These are phyloP conservation scores for Pythium brassicae DNA, from an alignment of 352 stramenopile species.

Conservation along the genomic window DNA sequence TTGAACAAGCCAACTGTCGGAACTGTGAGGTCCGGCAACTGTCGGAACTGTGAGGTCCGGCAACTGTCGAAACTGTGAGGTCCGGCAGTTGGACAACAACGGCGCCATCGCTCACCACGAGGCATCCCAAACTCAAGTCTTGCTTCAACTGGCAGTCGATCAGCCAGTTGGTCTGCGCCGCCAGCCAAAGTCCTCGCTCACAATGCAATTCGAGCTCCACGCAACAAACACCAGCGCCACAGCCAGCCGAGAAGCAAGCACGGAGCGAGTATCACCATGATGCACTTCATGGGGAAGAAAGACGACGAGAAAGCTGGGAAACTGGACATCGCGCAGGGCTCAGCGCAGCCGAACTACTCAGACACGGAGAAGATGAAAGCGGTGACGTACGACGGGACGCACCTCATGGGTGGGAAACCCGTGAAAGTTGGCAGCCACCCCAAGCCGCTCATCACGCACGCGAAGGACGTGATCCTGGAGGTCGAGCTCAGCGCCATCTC, in stretches of 20 bases:
- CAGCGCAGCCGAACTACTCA: slow-evolving; percentile 27
- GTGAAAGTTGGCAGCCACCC: slow-evolving; percentile 21
- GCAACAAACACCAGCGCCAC: too few species aligned
- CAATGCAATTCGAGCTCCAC: background rate
- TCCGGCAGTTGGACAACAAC: background rate
- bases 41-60: too few species aligned
- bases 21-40: too few species aligned
- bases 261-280: slow-evolving; percentile 7
- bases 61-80: background rate
- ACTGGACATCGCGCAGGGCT: slow-evolving; percentile 14
- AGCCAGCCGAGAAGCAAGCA: background rate
- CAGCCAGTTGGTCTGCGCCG: background rate
- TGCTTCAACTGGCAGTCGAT: background rate
- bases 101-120: background rate
- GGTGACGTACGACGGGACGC: slow-evolving; percentile 22
- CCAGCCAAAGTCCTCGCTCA: background rate
- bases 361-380: slow-evolving; percentile 28
- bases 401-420: slow-evolving; percentile 20
- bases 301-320: slow-evolving; percentile 29
- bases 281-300: slow-evolving; percentile 26
- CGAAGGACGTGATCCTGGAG: slow-evolving; percentile 23
- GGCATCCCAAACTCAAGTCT: background rate
- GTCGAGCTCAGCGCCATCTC: slow-evolving; percentile 33
- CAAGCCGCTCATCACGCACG: slow-evolving; percentile 25
- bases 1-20: too few species aligned